phyloP scores from a whole-genome alignment of 2,329 filamentous ascomycete species.

The Stemphylium vesicarium region DNA sequence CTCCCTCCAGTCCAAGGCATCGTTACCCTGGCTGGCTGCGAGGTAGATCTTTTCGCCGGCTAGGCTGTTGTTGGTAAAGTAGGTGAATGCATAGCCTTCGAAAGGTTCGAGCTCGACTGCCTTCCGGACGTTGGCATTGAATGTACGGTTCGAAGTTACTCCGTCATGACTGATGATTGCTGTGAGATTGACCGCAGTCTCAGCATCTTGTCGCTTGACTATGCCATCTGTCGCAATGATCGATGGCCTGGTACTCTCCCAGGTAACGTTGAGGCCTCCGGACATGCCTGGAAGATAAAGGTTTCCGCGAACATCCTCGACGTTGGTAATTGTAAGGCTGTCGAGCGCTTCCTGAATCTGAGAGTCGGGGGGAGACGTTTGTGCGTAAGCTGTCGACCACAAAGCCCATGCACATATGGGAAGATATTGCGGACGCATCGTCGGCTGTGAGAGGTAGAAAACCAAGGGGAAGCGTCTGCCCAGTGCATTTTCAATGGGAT shows the following conservation, averaged over 20 bases:
- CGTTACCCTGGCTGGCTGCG: slow-evolving; percentile 60
- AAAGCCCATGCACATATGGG: slow-evolving; percentile 11
- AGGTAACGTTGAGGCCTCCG: slow-evolving; percentile 43
- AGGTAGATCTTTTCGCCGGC: slow-evolving; percentile 61
- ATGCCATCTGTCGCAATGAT: slow-evolving; percentile 47
- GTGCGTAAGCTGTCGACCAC: slow-evolving; percentile 8
- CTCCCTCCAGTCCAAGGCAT: slow-evolving; percentile 60
- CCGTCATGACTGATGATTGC: slow-evolving; percentile 42
- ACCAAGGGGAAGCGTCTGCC: neutral
- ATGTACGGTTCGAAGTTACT: slow-evolving; percentile 30
- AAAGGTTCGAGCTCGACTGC: slow-evolving; percentile 42
- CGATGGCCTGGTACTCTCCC: slow-evolving; percentile 45
- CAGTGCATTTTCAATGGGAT: neutral
- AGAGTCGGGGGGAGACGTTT: neutral
- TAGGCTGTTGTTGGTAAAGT: slow-evolving; percentile 56
- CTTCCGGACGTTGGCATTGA: slow-evolving; percentile 47
- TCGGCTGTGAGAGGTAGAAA: neutral
- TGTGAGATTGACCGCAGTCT: slow-evolving; percentile 44
- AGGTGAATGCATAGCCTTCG: slow-evolving; percentile 60
- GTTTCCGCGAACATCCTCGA: slow-evolving; percentile 51
- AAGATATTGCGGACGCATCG: slow-evolving; percentile 14
- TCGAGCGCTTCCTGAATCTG: slow-evolving; percentile 18
- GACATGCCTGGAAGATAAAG: slow-evolving; percentile 43
- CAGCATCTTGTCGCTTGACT: slow-evolving; percentile 43
- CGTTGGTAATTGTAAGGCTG: slow-evolving; percentile 34